These are phyloP conservation scores for Alternaria triticimaculans DNA, from an alignment of 2,329 filamentous ascomycete genomes.

Conservation along the genomic window DNA sequence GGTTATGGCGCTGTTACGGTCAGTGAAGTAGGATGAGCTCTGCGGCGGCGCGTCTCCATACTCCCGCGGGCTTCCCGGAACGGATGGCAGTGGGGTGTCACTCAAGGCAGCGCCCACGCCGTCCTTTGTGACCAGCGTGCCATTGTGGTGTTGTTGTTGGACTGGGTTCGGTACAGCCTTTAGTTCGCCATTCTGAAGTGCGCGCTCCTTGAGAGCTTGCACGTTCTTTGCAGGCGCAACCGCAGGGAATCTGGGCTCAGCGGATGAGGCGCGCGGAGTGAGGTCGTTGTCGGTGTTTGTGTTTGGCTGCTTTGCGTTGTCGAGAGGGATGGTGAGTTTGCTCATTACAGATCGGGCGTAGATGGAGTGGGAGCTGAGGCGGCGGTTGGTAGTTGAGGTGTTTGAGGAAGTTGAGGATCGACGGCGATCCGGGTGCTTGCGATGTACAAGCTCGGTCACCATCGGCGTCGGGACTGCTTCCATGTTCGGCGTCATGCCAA, in stretches of 20 bases:
- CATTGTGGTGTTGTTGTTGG: constrained; percentile 22
- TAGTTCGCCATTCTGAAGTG: constrained; percentile 36
- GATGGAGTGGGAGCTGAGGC: constrained; percentile 55
- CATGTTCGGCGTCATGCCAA: constrained; percentile 21
- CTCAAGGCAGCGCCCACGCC: constrained; percentile 63
- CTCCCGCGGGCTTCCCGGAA: constrained; percentile 68
- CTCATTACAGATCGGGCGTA: constrained; percentile 60
- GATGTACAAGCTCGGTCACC: constrained; percentile 19
- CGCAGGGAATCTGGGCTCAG: constrained; percentile 13
- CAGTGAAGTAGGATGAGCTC: constrained; percentile 22
- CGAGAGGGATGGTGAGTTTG: constrained; percentile 39
- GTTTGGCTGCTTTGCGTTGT: constrained; percentile 24
- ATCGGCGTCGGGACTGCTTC: constrained; percentile 22
- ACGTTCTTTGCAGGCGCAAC: constrained; percentile 29
- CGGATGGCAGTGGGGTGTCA: constrained; percentile 69
- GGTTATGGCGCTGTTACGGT: constrained; percentile 64
- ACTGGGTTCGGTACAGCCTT: constrained; percentile 29
- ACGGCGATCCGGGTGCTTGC: constrained; percentile 20
- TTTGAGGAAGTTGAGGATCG: constrained; percentile 28
- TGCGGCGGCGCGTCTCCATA: constrained; percentile 49
- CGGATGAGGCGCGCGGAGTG: constrained; percentile 23
- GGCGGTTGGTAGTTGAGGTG: constrained; percentile 20
- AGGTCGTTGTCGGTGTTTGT: constrained; percentile 22
- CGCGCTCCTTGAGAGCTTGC: constrained; percentile 31
- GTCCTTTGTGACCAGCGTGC: constrained; percentile 36